phyloP scores from a whole-genome alignment of 805 yeast species.

The Myxozyma nipponensis region DNA sequence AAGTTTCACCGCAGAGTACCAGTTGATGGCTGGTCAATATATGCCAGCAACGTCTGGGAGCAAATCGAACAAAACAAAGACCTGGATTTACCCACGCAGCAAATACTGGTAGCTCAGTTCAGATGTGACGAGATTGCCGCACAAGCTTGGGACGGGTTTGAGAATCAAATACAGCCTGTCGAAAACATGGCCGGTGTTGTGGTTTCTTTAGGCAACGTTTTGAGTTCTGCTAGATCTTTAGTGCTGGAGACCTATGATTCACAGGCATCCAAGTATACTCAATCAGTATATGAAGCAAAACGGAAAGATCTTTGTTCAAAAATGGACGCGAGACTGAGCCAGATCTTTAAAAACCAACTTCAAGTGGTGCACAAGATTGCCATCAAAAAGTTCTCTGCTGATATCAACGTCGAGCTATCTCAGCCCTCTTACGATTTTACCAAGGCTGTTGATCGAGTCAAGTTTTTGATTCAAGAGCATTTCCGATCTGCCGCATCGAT shows the following conservation, averaged over 20 bases:
- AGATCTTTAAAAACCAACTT: constrained; percentile 45
- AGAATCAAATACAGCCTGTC: constrained; percentile 37
- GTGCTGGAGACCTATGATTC: constrained; percentile 57
- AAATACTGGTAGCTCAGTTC: constrained; percentile 87
- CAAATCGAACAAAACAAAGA: constrained; percentile 92
- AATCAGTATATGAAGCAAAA: constrained; percentile 62
- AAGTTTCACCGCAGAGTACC: constrained; percentile 84
- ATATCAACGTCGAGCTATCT: constrained; percentile 14
- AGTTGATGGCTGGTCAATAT: constrained; percentile 92
- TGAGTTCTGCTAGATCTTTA: constrained; percentile 45
- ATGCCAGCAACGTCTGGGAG: constrained; percentile 88
- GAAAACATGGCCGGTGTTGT: constrained; percentile 34
- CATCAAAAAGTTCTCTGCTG: constrained; percentile 33
- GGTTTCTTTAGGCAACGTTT: constrained; percentile 41
- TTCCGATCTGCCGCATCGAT: constrained; percentile 39
- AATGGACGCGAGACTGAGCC: constrained; percentile 47
- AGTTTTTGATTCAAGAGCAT: constrained; percentile 23
- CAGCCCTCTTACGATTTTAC: constrained; percentile 28
- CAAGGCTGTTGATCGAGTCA: constrained; percentile 33
- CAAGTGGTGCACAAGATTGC: constrained; percentile 39
- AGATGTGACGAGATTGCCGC: constrained; percentile 85
- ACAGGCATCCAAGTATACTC: constrained; percentile 71
- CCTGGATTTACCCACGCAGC: constrained; percentile 94
- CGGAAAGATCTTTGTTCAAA: constrained; percentile 47
- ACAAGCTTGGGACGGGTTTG: constrained; percentile 48